Evolutionary conservation across 2,329 filamentous ascomycete species (phyloP).

Genomic region (Paecilomyces niveus): DNA sequence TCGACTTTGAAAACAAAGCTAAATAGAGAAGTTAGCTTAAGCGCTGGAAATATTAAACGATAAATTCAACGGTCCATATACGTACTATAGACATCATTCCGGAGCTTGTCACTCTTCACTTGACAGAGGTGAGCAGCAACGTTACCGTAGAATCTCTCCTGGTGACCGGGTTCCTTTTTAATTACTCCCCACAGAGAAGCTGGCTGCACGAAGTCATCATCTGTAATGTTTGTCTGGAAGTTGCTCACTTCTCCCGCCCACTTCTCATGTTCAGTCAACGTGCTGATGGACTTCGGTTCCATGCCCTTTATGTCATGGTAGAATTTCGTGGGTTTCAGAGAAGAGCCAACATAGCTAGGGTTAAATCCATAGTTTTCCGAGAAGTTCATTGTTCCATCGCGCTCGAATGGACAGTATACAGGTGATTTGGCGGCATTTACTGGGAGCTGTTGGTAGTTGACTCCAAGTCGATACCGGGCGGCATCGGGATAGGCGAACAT

Average conservation of each 20-base stretch:
- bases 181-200: slow-evolving; percentile 24
- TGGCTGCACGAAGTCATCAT: slow-evolving; percentile 25
- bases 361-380: slow-evolving; percentile 52
- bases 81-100: slow-evolving; percentile 21
- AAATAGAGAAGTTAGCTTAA: not conserved
- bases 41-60: not conserved
- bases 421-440: slow-evolving; percentile 28
- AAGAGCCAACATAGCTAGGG: slow-evolving; percentile 46
- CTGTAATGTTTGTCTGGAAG: slow-evolving; percentile 16
- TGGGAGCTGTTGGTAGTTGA: slow-evolving; percentile 35
- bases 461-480: slow-evolving; percentile 32
- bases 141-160: slow-evolving; percentile 24
- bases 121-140: slow-evolving; percentile 13
- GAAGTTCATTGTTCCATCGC: slow-evolving; percentile 30
- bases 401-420: slow-evolving; percentile 47
- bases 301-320: slow-evolving; percentile 8
- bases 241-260: slow-evolving; percentile 18
- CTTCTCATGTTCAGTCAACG: slow-evolving; percentile 18
- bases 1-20: not conserved
- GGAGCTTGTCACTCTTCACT: slow-evolving; percentile 15
- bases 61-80: not conserved
- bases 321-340: slow-evolving; percentile 11
- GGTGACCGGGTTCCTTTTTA: slow-evolving; percentile 23
- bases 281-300: slow-evolving; percentile 13
- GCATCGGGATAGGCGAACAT: slow-evolving; percentile 56